Evolutionary conservation across 164 flowering plant genomes (phyloP).

Genomic region (Cinnamomum chago): DNA sequence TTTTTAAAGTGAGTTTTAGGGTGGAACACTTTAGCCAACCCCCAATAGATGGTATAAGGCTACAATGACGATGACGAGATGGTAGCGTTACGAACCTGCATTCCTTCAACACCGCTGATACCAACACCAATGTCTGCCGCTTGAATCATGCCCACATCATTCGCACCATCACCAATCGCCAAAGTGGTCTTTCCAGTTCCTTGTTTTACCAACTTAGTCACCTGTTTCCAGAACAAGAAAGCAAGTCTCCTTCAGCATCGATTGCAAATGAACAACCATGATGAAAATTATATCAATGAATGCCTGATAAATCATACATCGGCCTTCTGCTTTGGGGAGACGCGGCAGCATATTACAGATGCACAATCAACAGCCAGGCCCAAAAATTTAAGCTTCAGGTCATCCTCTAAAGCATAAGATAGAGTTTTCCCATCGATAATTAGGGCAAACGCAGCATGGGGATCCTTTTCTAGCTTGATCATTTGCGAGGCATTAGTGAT

Average conservation of each 20-base stretch:
- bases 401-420: constrained; percentile 68
- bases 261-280: neutral
- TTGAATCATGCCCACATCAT: constrained; percentile 99
- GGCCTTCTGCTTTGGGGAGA: constrained; percentile 98
- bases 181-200: constrained; percentile 90
- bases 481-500: constrained; percentile 72
- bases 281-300: neutral
- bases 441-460: constrained; percentile 95
- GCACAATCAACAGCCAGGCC: constrained; percentile 89
- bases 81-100: constrained; percentile 73
- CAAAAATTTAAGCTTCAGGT: constrained; percentile 75
- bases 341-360: constrained; percentile 99
- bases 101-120: constrained; percentile 98
- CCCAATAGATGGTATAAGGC: too few relatives aligned
- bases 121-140: constrained; percentile 99
- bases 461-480: constrained; percentile 89
- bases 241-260: neutral
- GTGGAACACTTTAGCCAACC: constrained; percentile 6
- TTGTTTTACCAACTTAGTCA: constrained; percentile 89
- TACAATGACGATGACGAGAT: too few relatives aligned
- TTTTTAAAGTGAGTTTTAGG: neutral
- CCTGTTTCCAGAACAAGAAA: constrained; percentile 32
- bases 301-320: constrained; percentile 46
- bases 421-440: constrained; percentile 94
- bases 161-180: constrained; percentile 99